Base-by-base conservation (phyloP, 352 stramenopile genomes). In the Phytophthora europaea region DNA sequence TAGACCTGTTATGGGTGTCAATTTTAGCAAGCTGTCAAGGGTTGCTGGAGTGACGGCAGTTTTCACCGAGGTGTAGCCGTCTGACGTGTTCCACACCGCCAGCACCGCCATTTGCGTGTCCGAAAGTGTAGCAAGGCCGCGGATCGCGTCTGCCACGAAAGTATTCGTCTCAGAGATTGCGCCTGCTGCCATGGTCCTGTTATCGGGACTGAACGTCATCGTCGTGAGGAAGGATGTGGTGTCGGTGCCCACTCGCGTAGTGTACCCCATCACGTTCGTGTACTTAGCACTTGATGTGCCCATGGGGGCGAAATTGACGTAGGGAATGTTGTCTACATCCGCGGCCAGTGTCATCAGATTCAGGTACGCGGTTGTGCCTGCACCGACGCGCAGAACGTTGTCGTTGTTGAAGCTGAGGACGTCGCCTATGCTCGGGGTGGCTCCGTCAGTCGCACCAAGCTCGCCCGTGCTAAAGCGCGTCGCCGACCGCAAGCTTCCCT, bases 311-410 rank as follows among this genome's bases (percentile, higher is more conserved):
- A 92, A 62, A 58, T 91, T 84, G 52, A 93, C 69, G 65, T 84
- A 92, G 57, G 73, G 72, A 3, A 76, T 48, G 34, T 60, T 54
- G 4, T 23, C 48, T 16, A 72, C 16, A 28, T 61, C 34, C 0
- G 36, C 8, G 5, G 16, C 72, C 6, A 91, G 65, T 20, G 67
- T 76, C 26, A 79, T 26, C 38, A 65, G 72, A 56, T 83, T 68
- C 31, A 93, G 57, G 76, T 94, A 94, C 5, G 82, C 84, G 1
- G 87, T 92, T 20, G 85, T 94, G 31, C 87, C 85, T 13, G 87
- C 85, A 22, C 87, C 84, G 13, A 81, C 83, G 67, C 84, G 82
- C 3, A 93, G 65, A 16, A 60, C 48, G 10, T 70, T 79, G 22
- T 76, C 62, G 8, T 26, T 74, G 50, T 69, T 74, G 51, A 84